phyloP scores from a whole-genome alignment of 1,284 basidiomycete genomes.

The Ganoderma boninense region DNA sequence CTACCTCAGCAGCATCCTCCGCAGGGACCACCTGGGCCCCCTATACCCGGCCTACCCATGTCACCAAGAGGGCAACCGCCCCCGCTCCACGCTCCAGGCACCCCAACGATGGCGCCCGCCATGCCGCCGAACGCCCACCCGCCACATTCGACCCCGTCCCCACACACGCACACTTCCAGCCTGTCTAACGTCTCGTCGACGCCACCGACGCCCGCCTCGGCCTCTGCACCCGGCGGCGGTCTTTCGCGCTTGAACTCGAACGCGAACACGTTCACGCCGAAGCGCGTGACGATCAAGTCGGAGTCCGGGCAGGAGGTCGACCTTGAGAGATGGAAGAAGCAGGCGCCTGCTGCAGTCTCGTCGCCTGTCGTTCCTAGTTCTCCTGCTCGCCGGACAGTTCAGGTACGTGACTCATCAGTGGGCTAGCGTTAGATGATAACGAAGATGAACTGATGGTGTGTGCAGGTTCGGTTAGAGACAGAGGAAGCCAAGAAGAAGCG shows the following conservation, averaged over 20 bases:
- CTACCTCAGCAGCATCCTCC: conserved; percentile 43
- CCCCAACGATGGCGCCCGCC: conserved; percentile 66
- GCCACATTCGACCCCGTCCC: conserved; percentile 58
- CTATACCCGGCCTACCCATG: conserved; percentile 57
- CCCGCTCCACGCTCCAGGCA: conserved; percentile 64
- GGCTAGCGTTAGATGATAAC: too few species aligned
- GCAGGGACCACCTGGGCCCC: conserved; percentile 48
- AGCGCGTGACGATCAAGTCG: conserved; percentile 61
- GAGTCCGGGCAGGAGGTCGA: conserved; percentile 68
- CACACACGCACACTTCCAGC: conserved; percentile 56
- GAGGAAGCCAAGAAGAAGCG: conserved; percentile 58
- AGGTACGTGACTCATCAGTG: conserved; percentile 42
- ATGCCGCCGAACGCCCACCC: conserved; percentile 56
- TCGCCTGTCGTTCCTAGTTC: conserved; percentile 53
- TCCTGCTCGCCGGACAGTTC: conserved; percentile 40
- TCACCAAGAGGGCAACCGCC: conserved; percentile 71
- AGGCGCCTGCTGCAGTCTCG: conserved; percentile 41
- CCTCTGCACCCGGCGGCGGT: conserved; percentile 47
- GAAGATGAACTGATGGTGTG: too few species aligned
- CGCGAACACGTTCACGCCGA: conserved; percentile 72
- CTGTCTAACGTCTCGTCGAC: conserved; percentile 60
- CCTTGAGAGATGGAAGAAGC: conserved; percentile 60
- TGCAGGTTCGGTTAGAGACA: conserved; percentile 54
- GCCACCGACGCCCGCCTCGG: conserved; percentile 70
- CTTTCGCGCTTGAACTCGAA: conserved; percentile 60